phyloP scores from a whole-genome alignment of 805 yeast genomes.

The Wickerhamomyces sydowiorum region DNA sequence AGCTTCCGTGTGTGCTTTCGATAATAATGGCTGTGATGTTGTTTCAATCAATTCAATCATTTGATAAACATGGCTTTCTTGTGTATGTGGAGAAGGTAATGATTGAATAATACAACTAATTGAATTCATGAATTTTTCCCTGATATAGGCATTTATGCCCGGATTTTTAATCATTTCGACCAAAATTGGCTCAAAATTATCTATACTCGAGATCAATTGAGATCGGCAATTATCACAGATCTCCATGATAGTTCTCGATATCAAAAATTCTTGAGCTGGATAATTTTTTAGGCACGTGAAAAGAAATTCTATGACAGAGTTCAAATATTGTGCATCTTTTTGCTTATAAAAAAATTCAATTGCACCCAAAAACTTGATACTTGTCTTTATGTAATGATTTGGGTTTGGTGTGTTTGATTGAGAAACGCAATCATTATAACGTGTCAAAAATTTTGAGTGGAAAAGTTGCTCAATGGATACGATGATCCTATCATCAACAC shows the following conservation, averaged over 20 bases:
- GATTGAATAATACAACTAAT: conserved; percentile 59
- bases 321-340: conserved; percentile 39
- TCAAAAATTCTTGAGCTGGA: conserved; percentile 27
- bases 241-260: conserved; percentile 53
- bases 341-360: conserved; percentile 54
- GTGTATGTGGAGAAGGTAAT: conserved; percentile 39
- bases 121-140: conserved; percentile 58
- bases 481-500: conserved; percentile 19
- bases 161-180: conserved; percentile 39
- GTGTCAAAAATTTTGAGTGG: conserved; percentile 23
- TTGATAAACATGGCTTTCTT: conserved; percentile 31
- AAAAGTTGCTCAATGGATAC: conserved; percentile 21
- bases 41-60: conserved; percentile 26
- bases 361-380: conserved; percentile 53
- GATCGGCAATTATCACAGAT: conserved; percentile 51
- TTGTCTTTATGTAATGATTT: conserved; percentile 35
- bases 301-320: conserved; percentile 49
- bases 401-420: conserved; percentile 10
- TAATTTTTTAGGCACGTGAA: conserved; percentile 33
- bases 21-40: conserved; percentile 11
- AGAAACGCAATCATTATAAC: conserved; percentile 12
- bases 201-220: conserved; percentile 35
- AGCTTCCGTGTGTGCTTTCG: conserved; percentile 6
- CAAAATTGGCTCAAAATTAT: conserved; percentile 43
- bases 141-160: conserved; percentile 36